Conservation (phyloP, 768 basidiomycete genomes). For the Agaricus blazei region DNA sequence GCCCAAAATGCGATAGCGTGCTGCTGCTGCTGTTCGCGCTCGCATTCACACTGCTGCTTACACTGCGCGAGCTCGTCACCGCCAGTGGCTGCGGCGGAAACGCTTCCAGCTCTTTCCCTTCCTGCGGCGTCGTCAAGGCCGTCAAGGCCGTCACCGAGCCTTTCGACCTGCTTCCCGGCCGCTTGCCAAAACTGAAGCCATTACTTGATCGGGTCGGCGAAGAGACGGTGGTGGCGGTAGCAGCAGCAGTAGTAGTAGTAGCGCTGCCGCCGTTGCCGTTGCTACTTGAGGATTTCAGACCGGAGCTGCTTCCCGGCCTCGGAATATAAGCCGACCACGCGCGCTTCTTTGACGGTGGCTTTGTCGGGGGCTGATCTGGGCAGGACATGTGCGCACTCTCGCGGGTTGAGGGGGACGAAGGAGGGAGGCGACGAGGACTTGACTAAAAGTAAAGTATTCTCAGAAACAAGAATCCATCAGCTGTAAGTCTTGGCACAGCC, state of each 20-base stretch:
- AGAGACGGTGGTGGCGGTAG: not conserved
- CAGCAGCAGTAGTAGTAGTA: not conserved
- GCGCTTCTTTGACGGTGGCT: conserved; percentile 21
- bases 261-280: not conserved
- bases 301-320: conserved; percentile 25
- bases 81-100: not conserved
- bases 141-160: conserved; percentile 13
- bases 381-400: conserved; percentile 13
- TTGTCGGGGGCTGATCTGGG: not conserved
- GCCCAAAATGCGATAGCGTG: no score
- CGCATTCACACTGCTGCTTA: not conserved
- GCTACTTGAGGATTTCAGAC: conserved; percentile 14
- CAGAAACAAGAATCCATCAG: conserved; percentile 6
- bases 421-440: not conserved
- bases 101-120: conserved; percentile 22
- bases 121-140: conserved; percentile 21
- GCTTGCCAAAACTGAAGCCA: conserved; percentile 10
- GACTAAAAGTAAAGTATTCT: no score
- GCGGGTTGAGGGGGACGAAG: conserved; percentile 10
- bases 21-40: not conserved
- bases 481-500: not conserved
- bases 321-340: conserved; percentile 34
- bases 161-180: conserved; percentile 6
- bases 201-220: not conserved
- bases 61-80: not conserved